Percentiles rank a stretch among this genome's conserved stretches.
phyloP scores from a whole-genome alignment of 495 filamentous ascomycete genomes.

The Talaromyces ruber region DNA sequence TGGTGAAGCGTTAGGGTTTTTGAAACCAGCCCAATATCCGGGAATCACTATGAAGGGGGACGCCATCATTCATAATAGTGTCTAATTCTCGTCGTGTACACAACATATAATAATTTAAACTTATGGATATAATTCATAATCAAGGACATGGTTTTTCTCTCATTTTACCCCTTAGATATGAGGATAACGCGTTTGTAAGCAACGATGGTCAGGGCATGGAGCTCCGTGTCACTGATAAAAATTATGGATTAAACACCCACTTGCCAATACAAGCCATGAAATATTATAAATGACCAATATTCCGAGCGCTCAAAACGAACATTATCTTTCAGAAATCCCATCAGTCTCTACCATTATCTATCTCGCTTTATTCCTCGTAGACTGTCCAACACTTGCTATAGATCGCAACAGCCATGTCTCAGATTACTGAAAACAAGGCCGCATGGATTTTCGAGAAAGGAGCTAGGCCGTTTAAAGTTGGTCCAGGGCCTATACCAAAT shows the following conservation, averaged over 20 bases:
- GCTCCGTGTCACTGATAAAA: not conserved
- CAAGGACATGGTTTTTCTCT: not conserved
- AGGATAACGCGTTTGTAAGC: not conserved
- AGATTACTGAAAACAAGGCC: conserved; percentile 8
- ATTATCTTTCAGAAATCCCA: not conserved
- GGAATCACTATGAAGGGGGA: not conserved
- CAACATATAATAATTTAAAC: not conserved
- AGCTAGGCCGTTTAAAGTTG: conserved; percentile 5
- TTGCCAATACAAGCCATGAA: not conserved
- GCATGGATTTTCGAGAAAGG: conserved; percentile 8
- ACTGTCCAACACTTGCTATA: not conserved
- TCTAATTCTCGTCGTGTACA: not conserved
- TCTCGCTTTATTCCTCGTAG: not conserved
- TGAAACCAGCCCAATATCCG: conserved; percentile 1
- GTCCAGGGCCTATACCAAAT: conserved; percentile 9
- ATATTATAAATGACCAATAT: not conserved
- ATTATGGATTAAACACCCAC: not conserved
- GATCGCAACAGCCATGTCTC: not conserved
- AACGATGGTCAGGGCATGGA: not conserved
- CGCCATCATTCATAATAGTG: not conserved
- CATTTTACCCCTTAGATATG: not conserved
- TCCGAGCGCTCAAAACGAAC: not conserved
- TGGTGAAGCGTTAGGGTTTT: not conserved
- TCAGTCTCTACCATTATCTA: not conserved
- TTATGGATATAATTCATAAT: not conserved